phyloP scores from a whole-genome alignment of 2,329 filamentous ascomycete species.

The Cladosporium cucumerinum region DNA sequence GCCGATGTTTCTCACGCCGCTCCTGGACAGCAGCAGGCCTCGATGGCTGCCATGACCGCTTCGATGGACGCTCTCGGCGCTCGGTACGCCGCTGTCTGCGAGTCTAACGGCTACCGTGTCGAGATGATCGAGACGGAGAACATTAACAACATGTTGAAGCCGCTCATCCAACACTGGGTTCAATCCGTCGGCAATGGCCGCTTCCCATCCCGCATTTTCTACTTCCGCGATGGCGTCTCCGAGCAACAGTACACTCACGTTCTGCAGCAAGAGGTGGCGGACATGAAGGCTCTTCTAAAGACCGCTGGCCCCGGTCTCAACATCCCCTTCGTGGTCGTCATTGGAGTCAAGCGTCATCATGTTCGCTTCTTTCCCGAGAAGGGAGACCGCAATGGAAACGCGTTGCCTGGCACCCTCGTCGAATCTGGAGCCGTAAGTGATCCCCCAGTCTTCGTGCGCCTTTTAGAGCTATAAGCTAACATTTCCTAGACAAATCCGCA shows the following conservation, averaged over 20 bases:
- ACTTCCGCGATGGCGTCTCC: conserved; percentile 88
- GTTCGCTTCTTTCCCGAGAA: conserved; percentile 83
- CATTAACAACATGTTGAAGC: conserved; percentile 59
- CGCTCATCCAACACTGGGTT: conserved; percentile 63
- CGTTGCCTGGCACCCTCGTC: conserved; percentile 80
- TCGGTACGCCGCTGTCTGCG: conserved; percentile 73
- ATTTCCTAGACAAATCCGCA: conserved; percentile 61
- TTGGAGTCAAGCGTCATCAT: conserved; percentile 92
- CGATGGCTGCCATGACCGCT: conserved; percentile 82
- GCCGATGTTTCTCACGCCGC: conserved; percentile 85
- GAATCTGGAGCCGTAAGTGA: conserved; percentile 64
- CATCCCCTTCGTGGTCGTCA: conserved; percentile 76
- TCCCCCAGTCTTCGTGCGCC: too few relatives aligned
- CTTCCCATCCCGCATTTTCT: conserved; percentile 73
- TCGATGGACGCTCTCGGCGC: conserved; percentile 68
- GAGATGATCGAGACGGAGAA: conserved; percentile 74
- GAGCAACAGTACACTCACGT: conserved; percentile 83
- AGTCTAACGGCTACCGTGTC: conserved; percentile 77
- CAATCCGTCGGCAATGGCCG: conserved; percentile 50
- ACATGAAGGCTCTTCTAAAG: conserved; percentile 58
- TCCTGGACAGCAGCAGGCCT: conserved; percentile 63
- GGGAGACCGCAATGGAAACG: conserved; percentile 69
- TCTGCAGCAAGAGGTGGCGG: conserved; percentile 69
- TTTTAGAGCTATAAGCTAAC: too few relatives aligned
- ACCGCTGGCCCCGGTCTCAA: conserved; percentile 34